A percentile compares a stretch with the other conserved stretches of the same genome.
These are phyloP conservation scores for Sclerotinia subarctica DNA, from an alignment of 2,329 filamentous ascomycete genomes.

Conservation along the genomic window DNA sequence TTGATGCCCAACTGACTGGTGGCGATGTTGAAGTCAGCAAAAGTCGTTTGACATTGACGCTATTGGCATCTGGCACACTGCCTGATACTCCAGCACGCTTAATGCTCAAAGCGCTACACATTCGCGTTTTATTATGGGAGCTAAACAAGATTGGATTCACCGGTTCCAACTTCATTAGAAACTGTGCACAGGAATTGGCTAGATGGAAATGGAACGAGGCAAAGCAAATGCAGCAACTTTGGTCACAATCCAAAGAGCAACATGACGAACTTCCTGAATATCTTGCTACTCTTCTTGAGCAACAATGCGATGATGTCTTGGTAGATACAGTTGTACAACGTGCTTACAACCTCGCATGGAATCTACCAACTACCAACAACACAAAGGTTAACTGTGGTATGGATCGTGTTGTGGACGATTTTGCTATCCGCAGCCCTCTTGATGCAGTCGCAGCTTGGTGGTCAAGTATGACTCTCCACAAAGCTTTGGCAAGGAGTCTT, in stretches of 20 bases:
- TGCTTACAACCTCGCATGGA: conserved; percentile 87
- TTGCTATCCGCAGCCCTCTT: conserved; percentile 78
- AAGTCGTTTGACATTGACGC: conserved; percentile 77
- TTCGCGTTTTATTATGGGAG: conserved; percentile 85
- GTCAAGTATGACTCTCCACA: conserved; percentile 71
- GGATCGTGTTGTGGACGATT: conserved; percentile 81
- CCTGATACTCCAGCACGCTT: conserved; percentile 77
- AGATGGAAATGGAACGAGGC: conserved; percentile 79
- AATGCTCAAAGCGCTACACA: conserved; percentile 90
- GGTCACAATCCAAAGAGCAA: conserved; percentile 45
- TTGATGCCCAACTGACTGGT: conserved; percentile 88
- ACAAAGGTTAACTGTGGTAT: conserved; percentile 66
- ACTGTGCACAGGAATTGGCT: conserved; percentile 70
- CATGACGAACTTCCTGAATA: conserved; percentile 69
- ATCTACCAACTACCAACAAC: conserved; percentile 69
- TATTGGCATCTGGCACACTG: conserved; percentile 83
- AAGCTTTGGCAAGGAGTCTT: conserved; percentile 63
- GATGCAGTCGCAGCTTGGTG: conserved; percentile 92
- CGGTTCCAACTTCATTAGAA: conserved; percentile 61
- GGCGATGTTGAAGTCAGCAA: conserved; percentile 88
- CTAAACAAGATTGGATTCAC: conserved; percentile 63
- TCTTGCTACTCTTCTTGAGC: conserved; percentile 69
- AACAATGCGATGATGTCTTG: conserved; percentile 79
- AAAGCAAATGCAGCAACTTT: conserved; percentile 56
- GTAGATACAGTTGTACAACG: conserved; percentile 75